Percentiles rank a stretch among this genome's conserved stretches.
Conservation (phyloP, 2,329 filamentous ascomycete species). For the Xylaria sp. region DNA sequence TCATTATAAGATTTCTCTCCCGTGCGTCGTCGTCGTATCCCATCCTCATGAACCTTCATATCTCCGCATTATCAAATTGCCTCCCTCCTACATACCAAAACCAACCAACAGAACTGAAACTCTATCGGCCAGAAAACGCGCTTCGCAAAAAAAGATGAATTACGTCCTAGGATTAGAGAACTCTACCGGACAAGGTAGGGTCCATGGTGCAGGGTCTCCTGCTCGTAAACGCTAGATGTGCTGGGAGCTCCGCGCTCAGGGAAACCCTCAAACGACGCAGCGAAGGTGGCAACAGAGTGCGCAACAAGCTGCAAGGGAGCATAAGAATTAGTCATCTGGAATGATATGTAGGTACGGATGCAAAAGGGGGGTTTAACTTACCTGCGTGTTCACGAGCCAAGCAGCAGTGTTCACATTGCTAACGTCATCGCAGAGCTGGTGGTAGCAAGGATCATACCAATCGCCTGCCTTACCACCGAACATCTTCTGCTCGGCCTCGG, state of each 20-base stretch:
- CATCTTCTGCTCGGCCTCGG: slow-evolving; percentile 43
- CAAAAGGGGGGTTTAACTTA: slow-evolving; percentile 25
- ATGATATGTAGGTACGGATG: background rate
- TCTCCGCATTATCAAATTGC: no score
- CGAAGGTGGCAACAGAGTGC: slow-evolving; percentile 67
- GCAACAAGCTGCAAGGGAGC: slow-evolving; percentile 51
- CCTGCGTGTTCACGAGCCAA: slow-evolving; percentile 57
- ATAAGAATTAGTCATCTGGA: background rate
- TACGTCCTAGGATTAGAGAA: background rate
- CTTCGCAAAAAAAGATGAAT: background rate
- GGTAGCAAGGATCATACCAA: slow-evolving; percentile 54
- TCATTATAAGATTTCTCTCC: background rate
- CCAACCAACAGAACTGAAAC: background rate
- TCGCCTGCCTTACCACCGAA: slow-evolving; percentile 53
- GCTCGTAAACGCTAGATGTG: slow-evolving; percentile 29
- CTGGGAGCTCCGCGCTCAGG: slow-evolving; percentile 44
- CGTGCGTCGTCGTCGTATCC: background rate
- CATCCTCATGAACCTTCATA: background rate
- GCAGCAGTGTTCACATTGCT: slow-evolving; percentile 54
- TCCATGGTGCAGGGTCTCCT: slow-evolving; percentile 45
- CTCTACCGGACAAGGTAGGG: slow-evolving; percentile 42
- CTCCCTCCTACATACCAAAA: background rate
- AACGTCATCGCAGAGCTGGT: slow-evolving; percentile 57
- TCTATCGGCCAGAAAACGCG: background rate
- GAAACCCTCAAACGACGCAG: slow-evolving; percentile 59